These are phyloP conservation scores for Falciphora oryzae DNA, from an alignment of 2,329 filamentous ascomycete species.

Conservation along the genomic window DNA sequence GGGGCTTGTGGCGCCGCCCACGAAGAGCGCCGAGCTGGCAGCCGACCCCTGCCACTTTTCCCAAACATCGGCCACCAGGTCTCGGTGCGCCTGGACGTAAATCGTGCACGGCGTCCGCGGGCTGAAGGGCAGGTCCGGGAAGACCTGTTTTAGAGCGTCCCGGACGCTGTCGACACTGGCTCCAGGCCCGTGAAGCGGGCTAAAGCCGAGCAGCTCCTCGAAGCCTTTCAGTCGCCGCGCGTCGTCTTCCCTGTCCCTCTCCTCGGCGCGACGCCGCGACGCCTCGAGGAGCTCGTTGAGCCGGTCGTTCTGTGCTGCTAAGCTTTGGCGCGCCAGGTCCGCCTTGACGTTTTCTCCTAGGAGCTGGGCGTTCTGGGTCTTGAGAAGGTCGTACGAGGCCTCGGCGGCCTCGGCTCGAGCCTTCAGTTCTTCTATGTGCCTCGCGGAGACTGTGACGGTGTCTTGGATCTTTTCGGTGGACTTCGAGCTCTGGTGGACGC, in stretches of 20 bases:
- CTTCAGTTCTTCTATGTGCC: background rate
- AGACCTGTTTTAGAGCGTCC: background rate
- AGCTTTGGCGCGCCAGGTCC: background rate
- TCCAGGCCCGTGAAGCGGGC: background rate
- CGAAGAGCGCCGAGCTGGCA: background rate
- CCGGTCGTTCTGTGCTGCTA: background rate
- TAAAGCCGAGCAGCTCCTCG: background rate
- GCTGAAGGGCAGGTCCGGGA: background rate
- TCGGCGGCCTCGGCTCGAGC: background rate
- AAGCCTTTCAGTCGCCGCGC: background rate
- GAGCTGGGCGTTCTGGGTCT: background rate
- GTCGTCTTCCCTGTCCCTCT: background rate
- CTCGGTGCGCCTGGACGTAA: background rate
- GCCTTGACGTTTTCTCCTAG: background rate
- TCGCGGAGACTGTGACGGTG: too few species aligned
- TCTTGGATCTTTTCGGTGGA: background rate
- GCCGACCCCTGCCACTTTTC: background rate
- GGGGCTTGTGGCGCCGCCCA: background rate
- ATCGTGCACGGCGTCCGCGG: background rate
- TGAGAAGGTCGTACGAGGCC: background rate
- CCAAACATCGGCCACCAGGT: background rate
- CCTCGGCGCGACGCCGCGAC: background rate
- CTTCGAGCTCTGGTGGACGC: background rate
- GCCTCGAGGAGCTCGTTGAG: background rate
- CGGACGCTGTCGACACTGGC: background rate